Percentiles rank a stretch among this genome's conserved stretches.
These are phyloP conservation scores for Extremus antarcticus DNA, from an alignment of 495 filamentous ascomycete species.

Conservation along the genomic window DNA sequence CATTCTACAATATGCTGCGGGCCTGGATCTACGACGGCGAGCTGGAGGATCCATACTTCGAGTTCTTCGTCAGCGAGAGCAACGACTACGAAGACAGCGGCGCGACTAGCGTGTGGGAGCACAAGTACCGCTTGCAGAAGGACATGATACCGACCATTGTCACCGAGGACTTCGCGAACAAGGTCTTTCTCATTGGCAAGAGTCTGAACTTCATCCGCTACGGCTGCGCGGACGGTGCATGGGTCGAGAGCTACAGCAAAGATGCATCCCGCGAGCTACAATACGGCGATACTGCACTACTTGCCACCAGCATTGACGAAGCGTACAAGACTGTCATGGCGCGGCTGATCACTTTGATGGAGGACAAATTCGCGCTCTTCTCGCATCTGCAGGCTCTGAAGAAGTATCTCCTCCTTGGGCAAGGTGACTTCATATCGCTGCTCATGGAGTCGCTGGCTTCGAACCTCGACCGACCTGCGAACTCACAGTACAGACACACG, in stretches of 20 bases:
- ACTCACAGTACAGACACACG: constrained; percentile 87
- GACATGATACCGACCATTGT: constrained; percentile 88
- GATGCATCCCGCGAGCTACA: constrained; percentile 80
- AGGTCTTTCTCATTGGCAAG: constrained; percentile 94
- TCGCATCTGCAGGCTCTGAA: constrained; percentile 88
- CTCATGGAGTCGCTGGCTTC: constrained; percentile 92
- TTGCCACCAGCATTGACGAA: constrained; percentile 88
- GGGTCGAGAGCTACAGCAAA: constrained; percentile 96
- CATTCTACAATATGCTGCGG: constrained; percentile 93
- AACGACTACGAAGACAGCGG: constrained; percentile 38
- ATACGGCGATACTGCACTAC: constrained; percentile 86
- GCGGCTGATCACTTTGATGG: constrained; percentile 87
- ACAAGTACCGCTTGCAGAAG: constrained; percentile 83
- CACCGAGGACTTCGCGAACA: constrained; percentile 81
- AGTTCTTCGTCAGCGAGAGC: constrained; percentile 91
- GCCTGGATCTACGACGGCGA: constrained; percentile 99
- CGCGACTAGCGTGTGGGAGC: constrained; percentile 90
- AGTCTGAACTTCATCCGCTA: constrained; percentile 96
- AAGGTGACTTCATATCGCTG: constrained; percentile 94
- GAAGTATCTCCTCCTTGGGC: constrained; percentile 85
- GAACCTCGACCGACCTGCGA: constrained; percentile 90
- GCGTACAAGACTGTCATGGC: constrained; percentile 97
- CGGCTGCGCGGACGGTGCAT: constrained; percentile 82
- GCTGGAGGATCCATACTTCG: constrained; percentile 84
- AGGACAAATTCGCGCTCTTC: constrained; percentile 82